Base-by-base conservation (phyloP, 176 grass and related monocot genomes). In the Oryza nivara region DNA sequence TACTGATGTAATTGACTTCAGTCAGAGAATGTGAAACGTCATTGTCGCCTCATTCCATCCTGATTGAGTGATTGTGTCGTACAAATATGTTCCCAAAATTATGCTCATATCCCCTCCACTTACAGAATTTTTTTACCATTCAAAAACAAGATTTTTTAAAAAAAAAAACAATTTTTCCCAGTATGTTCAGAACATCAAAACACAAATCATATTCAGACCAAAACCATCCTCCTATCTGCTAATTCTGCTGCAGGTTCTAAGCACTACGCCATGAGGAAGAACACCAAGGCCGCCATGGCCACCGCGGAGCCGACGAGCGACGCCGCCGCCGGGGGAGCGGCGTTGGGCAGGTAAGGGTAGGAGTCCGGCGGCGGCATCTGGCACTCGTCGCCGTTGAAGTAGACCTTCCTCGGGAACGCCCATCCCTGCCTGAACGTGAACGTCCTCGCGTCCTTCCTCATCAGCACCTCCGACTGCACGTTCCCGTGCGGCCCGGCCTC, bases 341-440 rank as follows among this genome's bases (percentile, higher is more conserved):
- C 83, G 67, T 84, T 99, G 34, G 93, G 97, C 44, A 99, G 76
- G 84, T 88, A 85, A 0, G 93, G 97, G 75, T 99, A 99, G 4
- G 28, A 77, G 52, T 96, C 91, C 9, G 97, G 93, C 7, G 78
- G 73, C n/a, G 93, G 93, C 91, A 96, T 86, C 82, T 22, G 79
- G 86, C 93, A 99, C 85, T 96, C 88, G 79, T 99, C 92, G 78
- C 93, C 93, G 72, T 99, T 99, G 89, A 99, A 96, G 89, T 96
- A 96, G n/a, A 99, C 82, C 89, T 91, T 99, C 13, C 90, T 86
- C 20, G 92, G 97, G 85, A 99, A 99, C n/a, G 93, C 91, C 93
- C 97, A 99, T 3, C 97, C 97, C 82, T 99, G 83, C 61, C 81
- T 94, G 78, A 99, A 92, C 1, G 91, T 99, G 91, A 99, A 96